These are phyloP conservation scores for Calonectria montana DNA, from an alignment of 2,329 filamentous ascomycete species.

Conservation along the genomic window DNA sequence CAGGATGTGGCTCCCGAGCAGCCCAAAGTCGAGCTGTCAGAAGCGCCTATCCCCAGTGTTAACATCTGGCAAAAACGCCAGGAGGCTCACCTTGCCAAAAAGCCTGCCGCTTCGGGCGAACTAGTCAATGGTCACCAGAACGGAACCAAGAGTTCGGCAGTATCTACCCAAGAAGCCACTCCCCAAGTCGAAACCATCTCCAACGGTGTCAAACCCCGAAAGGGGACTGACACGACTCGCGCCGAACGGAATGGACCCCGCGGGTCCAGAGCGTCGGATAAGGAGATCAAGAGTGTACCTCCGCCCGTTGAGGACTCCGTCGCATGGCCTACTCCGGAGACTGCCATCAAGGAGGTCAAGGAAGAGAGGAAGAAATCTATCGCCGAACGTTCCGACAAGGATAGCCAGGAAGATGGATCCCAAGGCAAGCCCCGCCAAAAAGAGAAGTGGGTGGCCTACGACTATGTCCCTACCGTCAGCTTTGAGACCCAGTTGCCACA, in stretches of 20 bases:
- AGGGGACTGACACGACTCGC: constrained; percentile 54
- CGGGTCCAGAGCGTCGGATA: constrained; percentile 59
- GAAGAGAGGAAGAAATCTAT: constrained; percentile 75
- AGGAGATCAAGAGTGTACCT: constrained; percentile 52
- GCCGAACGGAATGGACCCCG: constrained; percentile 58
- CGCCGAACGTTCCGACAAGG: constrained; percentile 73
- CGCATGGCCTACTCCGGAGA: constrained; percentile 92
- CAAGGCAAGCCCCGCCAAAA: constrained; percentile 70
- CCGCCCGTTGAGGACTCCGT: constrained; percentile 81
- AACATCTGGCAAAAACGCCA: constrained; percentile 90
- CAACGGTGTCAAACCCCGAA: constrained; percentile 56
- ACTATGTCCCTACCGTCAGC: constrained; percentile 84
- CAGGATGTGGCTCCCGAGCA: constrained; percentile 56
- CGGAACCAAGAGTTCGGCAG: constrained; percentile 57
- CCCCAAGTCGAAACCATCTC: constrained; percentile 41
- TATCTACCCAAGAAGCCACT: constrained; percentile 37
- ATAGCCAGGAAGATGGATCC: constrained; percentile 64
- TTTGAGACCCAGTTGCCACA: constrained; percentile 85
- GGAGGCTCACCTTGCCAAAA: constrained; percentile 71
- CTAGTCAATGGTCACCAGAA: constrained; percentile 46
- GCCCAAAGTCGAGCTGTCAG: constrained; percentile 75
- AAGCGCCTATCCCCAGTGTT: constrained; percentile 84
- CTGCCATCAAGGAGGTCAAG: constrained; percentile 76
- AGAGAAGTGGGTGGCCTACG: constrained; percentile 86
- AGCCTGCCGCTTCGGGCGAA: constrained; percentile 53